phyloP scores from a whole-genome alignment of 176 grass and related monocot species.

The Avena sativa region DNA sequence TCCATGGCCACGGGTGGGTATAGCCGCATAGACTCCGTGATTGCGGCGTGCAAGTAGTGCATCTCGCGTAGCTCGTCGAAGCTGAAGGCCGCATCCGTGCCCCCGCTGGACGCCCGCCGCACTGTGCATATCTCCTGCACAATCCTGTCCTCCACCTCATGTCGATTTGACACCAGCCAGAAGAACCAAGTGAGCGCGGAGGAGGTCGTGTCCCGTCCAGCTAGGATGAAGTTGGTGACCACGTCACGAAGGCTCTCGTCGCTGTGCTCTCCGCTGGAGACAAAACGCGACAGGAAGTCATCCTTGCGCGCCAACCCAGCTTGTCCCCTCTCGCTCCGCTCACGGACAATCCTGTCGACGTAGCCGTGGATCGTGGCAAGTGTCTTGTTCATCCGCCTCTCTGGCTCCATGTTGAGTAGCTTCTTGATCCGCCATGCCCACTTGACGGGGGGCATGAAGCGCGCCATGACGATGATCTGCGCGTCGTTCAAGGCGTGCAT shows the following conservation, averaged over 20 bases:
- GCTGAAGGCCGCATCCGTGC: constrained; percentile 20
- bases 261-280: constrained; percentile 38
- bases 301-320: constrained; percentile 15
- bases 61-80: constrained; percentile 64
- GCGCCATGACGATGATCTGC: constrained; percentile 34
- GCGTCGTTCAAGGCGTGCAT: constrained; percentile 55
- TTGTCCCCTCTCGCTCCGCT: constrained; percentile 31
- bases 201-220: constrained; percentile 77
- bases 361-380: constrained; percentile 53
- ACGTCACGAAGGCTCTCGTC: constrained; percentile 63
- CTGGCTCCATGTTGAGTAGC: constrained; percentile 53
- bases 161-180: constrained; percentile 59
- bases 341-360: constrained; percentile 44
- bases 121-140: constrained; percentile 49
- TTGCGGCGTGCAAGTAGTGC: constrained; percentile 67
- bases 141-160: constrained; percentile 56
- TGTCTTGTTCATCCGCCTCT: constrained; percentile 48
- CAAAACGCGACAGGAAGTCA: constrained; percentile 71
- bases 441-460: constrained; percentile 60
- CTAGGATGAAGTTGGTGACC: constrained; percentile 70
- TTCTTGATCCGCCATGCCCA: constrained; percentile 64
- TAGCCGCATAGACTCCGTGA: constrained; percentile 71
- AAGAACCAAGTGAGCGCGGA: constrained; percentile 84
- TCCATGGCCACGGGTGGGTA: constrained; percentile 71
- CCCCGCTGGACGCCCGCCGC: background rate